phyloP scores from a whole-genome alignment of 2,329 filamentous ascomycete species.

The Apiospora aurea region DNA sequence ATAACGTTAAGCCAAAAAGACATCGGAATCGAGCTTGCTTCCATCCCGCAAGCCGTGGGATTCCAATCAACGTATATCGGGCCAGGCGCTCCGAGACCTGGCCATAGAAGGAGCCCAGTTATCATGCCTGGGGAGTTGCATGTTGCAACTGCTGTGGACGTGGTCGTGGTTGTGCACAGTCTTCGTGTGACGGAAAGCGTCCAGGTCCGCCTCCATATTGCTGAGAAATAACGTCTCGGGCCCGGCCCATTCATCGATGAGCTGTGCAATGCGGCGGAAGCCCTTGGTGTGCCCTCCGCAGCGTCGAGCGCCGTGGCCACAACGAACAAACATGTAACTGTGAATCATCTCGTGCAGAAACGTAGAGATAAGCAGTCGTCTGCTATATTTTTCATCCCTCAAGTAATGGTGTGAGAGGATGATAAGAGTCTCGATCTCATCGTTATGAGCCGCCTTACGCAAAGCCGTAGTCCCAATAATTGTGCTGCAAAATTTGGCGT shows the following conservation, averaged over 20 bases:
- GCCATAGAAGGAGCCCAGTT: conserved; percentile 6
- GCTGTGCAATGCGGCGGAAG: conserved; percentile 63
- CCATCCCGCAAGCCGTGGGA: neutral
- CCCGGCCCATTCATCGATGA: conserved; percentile 69
- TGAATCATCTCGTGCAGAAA: conserved; percentile 73
- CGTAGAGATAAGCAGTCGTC: conserved; percentile 67
- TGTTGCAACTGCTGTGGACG: conserved; percentile 1
- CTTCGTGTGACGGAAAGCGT: conserved; percentile 50
- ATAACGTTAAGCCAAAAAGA: conserved; percentile 12
- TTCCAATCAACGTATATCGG: conserved; percentile 15
- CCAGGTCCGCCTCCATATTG: conserved; percentile 68
- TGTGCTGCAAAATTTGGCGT: conserved; percentile 57
- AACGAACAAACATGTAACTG: conserved; percentile 69
- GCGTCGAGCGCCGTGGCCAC: conserved; percentile 62
- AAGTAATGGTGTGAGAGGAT: conserved; percentile 67
- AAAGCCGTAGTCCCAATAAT: conserved; percentile 70
- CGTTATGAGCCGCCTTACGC: conserved; percentile 51
- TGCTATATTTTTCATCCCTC: conserved; percentile 61
- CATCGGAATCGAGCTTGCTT: neutral
- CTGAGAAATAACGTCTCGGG: conserved; percentile 60
- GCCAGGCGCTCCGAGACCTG: neutral
- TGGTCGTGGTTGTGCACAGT: neutral
- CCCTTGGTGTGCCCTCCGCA: conserved; percentile 67
- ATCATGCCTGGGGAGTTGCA: conserved; percentile 4
- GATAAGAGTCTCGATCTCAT: conserved; percentile 69